Conservation (phyloP, 2,329 filamentous ascomycete species). For the Pyrenophora graminea region DNA sequence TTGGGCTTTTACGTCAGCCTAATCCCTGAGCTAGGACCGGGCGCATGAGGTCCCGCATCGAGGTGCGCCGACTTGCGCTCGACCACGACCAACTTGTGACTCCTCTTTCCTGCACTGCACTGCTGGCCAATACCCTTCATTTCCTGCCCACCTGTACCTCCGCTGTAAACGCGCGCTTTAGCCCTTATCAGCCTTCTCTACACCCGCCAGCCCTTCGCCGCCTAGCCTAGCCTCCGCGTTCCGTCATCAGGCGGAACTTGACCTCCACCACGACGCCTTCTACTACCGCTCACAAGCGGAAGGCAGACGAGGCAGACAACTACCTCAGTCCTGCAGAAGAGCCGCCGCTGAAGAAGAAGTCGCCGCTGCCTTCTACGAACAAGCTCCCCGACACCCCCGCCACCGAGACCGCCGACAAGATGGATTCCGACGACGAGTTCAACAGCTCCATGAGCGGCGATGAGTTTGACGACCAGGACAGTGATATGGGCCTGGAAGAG, state of each 20-base stretch:
- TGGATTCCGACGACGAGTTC: slow-evolving; percentile 97
- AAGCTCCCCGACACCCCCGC: slow-evolving; percentile 41
- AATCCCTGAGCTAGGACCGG: slow-evolving; percentile 5
- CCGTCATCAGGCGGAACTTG: slow-evolving; percentile 48
- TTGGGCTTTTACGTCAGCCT: slow-evolving; percentile 9
- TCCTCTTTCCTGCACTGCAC: slow-evolving; percentile 1
- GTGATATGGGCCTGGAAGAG: slow-evolving; percentile 61
- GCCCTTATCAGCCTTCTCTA: slow-evolving; percentile 8
- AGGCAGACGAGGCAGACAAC: slow-evolving; percentile 44
- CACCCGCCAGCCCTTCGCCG: slow-evolving; percentile 17
- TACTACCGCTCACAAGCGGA: slow-evolving; percentile 43
- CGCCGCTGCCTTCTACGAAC: slow-evolving; percentile 16
- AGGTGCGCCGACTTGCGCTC: slow-evolving; percentile 3
- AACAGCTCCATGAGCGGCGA: slow-evolving; percentile 83
- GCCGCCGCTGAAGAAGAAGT: slow-evolving; percentile 37
- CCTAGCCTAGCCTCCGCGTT: slow-evolving; percentile 48
- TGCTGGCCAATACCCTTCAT: slow-evolving; percentile 12
- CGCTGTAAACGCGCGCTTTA: slow-evolving; percentile 8
- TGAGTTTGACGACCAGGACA: slow-evolving; percentile 75
- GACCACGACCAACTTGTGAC: slow-evolving; percentile 3
- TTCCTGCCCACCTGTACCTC: slow-evolving; percentile 5
- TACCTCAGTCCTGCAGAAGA: slow-evolving; percentile 31
- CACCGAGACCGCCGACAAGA: slow-evolving; percentile 55
- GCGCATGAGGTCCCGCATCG: slow-evolving; percentile 9
- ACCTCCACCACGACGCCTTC: slow-evolving; percentile 44